A percentile compares a stretch with the other conserved stretches of the same genome.
Conservation (phyloP, 2,329 filamentous ascomycete species). For the Plectosphaerella sp. region DNA sequence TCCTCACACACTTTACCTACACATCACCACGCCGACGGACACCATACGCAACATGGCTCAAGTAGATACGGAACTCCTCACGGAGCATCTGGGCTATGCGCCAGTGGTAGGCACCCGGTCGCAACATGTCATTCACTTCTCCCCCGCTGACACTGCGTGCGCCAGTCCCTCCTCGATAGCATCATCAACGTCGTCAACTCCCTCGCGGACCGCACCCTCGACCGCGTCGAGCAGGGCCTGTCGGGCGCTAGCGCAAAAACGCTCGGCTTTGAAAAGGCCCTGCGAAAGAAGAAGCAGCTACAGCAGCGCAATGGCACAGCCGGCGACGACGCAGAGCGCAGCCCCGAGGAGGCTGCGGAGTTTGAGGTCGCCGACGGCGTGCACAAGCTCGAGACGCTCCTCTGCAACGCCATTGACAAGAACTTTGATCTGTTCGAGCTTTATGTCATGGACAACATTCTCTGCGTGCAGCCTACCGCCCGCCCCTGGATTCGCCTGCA, state of each 20-base stretch:
- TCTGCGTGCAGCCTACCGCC: conserved; percentile 65
- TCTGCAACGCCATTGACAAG: conserved; percentile 77
- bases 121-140: conserved; percentile 6
- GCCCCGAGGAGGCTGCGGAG: conserved; percentile 34
- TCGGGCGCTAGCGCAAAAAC: conserved; percentile 66
- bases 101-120: conserved; percentile 64
- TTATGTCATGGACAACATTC: conserved; percentile 81
- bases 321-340: conserved; percentile 28
- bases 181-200: conserved; percentile 97
- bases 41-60: conserved; percentile 5
- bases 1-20: background rate
- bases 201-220: conserved; percentile 83
- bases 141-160: background rate
- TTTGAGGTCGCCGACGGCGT: conserved; percentile 83
- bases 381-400: conserved; percentile 76
- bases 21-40: background rate
- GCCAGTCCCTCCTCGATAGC: conserved; percentile 87
- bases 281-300: conserved; percentile 30
- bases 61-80: conserved; percentile 66
- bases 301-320: conserved; percentile 26
- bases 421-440: conserved; percentile 87
- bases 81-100: conserved; percentile 93
- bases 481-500: conserved; percentile 74
- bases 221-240: conserved; percentile 80
- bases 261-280: conserved; percentile 65